These are phyloP conservation scores for Beauveria asiatica DNA, from an alignment of 2,329 filamentous ascomycete species.

Conservation along the genomic window DNA sequence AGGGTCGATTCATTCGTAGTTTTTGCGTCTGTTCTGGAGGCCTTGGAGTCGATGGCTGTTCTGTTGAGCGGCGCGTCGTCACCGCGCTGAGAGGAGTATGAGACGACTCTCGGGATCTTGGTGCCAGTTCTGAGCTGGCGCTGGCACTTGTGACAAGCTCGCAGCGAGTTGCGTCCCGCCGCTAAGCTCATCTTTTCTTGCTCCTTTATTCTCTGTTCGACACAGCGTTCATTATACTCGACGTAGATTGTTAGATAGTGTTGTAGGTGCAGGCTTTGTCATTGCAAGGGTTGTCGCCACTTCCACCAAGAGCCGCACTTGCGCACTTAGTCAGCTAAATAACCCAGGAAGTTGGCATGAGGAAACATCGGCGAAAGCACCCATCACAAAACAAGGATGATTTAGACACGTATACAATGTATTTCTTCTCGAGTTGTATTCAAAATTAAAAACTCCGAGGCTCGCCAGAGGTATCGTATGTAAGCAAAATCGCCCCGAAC, in stretches of 20 bases:
- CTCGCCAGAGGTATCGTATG: not conserved
- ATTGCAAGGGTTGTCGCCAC: not conserved
- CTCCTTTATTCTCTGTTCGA: not conserved
- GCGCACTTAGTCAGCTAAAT: slow-evolving; percentile 5
- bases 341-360: not conserved
- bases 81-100: not conserved
- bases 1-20: not conserved
- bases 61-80: not conserved
- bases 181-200: not conserved
- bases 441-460: not conserved
- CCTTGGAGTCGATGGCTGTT: not conserved
- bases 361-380: not conserved
- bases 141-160: not conserved
- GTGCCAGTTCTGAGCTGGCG: not conserved
- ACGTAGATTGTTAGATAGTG: not conserved
- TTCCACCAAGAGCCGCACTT: not conserved
- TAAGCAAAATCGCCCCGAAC: not conserved
- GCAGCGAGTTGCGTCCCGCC: not conserved
- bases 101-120: not conserved
- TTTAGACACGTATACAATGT: not conserved
- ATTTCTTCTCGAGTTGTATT: not conserved
- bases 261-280: not conserved
- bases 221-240: not conserved
- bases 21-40: slow-evolving; percentile 6
- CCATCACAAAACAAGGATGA: not conserved